These are phyloP conservation scores for Taxillus chinensis DNA, from an alignment of 164 flowering plant species.

Conservation along the genomic window DNA sequence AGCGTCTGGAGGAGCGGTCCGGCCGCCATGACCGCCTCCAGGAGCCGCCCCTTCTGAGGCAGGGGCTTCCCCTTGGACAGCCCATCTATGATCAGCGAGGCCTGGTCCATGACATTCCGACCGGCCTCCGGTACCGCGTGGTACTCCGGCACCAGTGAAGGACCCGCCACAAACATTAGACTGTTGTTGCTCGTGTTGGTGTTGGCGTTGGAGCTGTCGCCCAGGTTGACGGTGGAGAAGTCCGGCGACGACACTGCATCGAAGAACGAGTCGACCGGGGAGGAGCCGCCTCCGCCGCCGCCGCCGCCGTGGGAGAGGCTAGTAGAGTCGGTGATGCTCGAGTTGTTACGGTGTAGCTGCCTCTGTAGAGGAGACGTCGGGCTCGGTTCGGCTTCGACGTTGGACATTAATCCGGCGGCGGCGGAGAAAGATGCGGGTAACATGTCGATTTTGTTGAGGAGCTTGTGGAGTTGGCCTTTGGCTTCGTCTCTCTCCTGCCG, in stretches of 20 bases:
- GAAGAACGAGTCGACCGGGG: slow-evolving; percentile 47
- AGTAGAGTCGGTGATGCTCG: slow-evolving; percentile 59
- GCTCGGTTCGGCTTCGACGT: slow-evolving; percentile 17
- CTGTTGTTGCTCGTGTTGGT: not conserved
- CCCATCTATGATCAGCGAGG: slow-evolving; percentile 26
- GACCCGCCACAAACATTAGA: slow-evolving; percentile 10
- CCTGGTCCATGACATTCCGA: slow-evolving; percentile 19
- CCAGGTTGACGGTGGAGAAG: slow-evolving; percentile 25
- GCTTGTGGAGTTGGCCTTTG: slow-evolving; percentile 36
- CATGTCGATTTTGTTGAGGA: slow-evolving; percentile 24
- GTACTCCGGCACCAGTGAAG: slow-evolving; percentile 9
- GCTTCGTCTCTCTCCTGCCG: slow-evolving; percentile 72
- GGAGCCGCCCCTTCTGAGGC: slow-evolving; percentile 60
- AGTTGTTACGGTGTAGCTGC: slow-evolving; percentile 24
- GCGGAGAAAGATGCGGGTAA: slow-evolving; percentile 12
- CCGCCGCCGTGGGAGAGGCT: slow-evolving; percentile 36
- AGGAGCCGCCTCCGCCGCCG: slow-evolving; percentile 31
- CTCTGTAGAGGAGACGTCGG: slow-evolving; percentile 9
- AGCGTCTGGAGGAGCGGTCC: slow-evolving; percentile 78
- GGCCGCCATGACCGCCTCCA: slow-evolving; percentile 65
- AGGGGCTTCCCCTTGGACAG: slow-evolving; percentile 37
- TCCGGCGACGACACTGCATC: slow-evolving; percentile 52
- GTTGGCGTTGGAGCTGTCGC: slow-evolving; percentile 10
- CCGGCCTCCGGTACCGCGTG: not conserved
- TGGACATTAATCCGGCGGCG: slow-evolving; percentile 5